A percentile compares a stretch with the other conserved stretches of the same genome.
These are phyloP conservation scores for Ascochyta viciae-villosae DNA, from an alignment of 2,329 filamentous ascomycete genomes.

Conservation along the genomic window DNA sequence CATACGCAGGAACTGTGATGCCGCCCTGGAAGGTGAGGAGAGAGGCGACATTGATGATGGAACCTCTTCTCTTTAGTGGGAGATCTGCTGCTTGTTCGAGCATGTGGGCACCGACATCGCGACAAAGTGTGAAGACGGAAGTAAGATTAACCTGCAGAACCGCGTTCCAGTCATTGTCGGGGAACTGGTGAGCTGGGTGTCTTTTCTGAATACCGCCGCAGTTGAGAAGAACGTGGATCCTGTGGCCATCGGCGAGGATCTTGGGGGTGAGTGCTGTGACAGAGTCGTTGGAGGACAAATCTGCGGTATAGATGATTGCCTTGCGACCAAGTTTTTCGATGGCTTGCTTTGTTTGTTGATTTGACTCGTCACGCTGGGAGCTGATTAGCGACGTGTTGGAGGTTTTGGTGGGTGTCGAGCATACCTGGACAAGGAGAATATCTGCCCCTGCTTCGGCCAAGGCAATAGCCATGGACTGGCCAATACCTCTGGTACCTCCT, in stretches of 20 bases:
- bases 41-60: conserved; percentile 84
- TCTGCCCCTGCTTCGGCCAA: conserved; percentile 60
- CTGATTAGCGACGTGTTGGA: conserved; percentile 5
- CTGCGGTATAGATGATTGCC: conserved; percentile 71
- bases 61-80: conserved; percentile 62
- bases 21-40: conserved; percentile 87
- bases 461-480: conserved; percentile 59
- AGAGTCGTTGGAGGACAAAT: conserved; percentile 68
- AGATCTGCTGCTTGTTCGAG: conserved; percentile 63
- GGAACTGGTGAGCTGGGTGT: conserved; percentile 77
- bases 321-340: conserved; percentile 72
- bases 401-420: neutral
- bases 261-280: conserved; percentile 67
- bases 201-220: conserved; percentile 86
- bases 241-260: conserved; percentile 66
- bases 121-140: conserved; percentile 77
- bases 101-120: conserved; percentile 82
- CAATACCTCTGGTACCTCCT: conserved; percentile 59
- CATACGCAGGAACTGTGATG: conserved; percentile 86
- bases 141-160: conserved; percentile 88
- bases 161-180: conserved; percentile 77
- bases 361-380: conserved; percentile 62
- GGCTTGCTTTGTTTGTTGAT: conserved; percentile 63
- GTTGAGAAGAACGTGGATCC: conserved; percentile 81
- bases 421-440: conserved; percentile 58